Evolutionary conservation across 1,139 yeast species (phyloP).

Genomic region (Taphrina populina): DNA sequence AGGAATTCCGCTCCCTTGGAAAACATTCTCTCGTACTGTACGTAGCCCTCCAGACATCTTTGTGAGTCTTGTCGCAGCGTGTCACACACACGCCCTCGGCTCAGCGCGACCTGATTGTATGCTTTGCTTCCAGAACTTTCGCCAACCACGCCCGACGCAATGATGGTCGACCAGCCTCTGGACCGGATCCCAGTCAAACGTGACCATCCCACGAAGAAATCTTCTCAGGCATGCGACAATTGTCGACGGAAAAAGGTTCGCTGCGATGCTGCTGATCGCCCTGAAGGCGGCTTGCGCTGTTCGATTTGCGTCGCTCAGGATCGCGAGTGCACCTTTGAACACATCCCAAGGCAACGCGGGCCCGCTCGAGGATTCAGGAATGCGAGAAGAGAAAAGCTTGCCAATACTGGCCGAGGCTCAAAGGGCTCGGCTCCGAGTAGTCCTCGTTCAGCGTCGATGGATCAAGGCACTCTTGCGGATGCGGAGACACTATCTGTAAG

Average conservation of each 20-base stretch:
- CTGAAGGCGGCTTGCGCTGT: conserved; percentile 1
- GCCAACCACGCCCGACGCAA: too few species aligned
- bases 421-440: not conserved
- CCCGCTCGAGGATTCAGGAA: conserved; percentile 9
- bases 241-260: conserved; percentile 32
- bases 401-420: not conserved
- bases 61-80: too few species aligned
- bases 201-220: conserved; percentile 33
- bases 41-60: too few species aligned
- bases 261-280: conserved; percentile 20
- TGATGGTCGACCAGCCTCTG: too few species aligned
- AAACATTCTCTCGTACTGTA: too few species aligned
- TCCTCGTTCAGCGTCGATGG: not conserved
- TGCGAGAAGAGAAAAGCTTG: not conserved
- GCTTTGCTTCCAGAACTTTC: too few species aligned
- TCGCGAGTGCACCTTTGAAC: conserved; percentile 11
- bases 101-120: too few species aligned
- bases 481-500: too few species aligned
- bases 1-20: too few species aligned
- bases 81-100: too few species aligned
- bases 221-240: conserved; percentile 33
- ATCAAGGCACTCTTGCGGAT: not conserved
- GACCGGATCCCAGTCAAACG: too few species aligned
- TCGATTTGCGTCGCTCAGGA: conserved; percentile 9
- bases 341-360: conserved; percentile 13